Evolutionary conservation across 2,329 filamentous ascomycete species (phyloP), one percentile per base, ranked within the genome.

Genomic region (Aureobasidium subglaciale): DNA sequence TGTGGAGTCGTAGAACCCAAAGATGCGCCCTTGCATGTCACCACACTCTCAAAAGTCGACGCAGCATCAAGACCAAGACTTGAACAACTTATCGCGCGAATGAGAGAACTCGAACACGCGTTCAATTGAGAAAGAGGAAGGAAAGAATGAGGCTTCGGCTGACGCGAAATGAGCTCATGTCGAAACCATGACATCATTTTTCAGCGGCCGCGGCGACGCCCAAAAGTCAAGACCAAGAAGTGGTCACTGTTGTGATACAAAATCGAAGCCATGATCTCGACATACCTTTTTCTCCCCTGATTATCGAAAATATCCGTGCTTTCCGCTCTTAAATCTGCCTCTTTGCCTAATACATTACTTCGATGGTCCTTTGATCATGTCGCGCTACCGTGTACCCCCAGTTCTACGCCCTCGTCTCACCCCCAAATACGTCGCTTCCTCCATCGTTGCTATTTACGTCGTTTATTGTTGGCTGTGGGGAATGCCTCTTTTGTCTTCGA

Each of bases 401-500:
- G 30, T 56, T 41, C 46, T 60, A 20, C 60, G 60, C 11, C 61
- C 59, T 42, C 59, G 63, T 16, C 59, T 63, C 37, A 60, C 61
- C 10, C 34, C 59, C 25, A 59, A 50, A 55, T 62, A 60, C 50
- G 37, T 59, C 45, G 45, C 61, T 13, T 58, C 35, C 49, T 58
- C 56, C 37, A 18, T 59, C 45, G 46, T 43, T 40, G 48, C 57
- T 8, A 46, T 65, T 32, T 67, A 66, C 60, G 34, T 72, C 16
- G 65, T 69, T 48, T 64, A 69, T 60, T 65, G 70, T 58, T 63
- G 71, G 24, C 60, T 73, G 4, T 63, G 71, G 56, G 68, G 65
- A 20, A 67, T 75, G 62, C 72, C 72, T 7, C 65, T 74, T n/a
- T 65, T 76, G 40, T 70, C 68, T 49, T 68, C 66, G 32, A 67